Percentiles rank a stretch among this genome's conserved stretches.
These are phyloP conservation scores for Fragilariopsis cylindrus DNA, from an alignment of 108 stramenopile species.

Conservation along the genomic window DNA sequence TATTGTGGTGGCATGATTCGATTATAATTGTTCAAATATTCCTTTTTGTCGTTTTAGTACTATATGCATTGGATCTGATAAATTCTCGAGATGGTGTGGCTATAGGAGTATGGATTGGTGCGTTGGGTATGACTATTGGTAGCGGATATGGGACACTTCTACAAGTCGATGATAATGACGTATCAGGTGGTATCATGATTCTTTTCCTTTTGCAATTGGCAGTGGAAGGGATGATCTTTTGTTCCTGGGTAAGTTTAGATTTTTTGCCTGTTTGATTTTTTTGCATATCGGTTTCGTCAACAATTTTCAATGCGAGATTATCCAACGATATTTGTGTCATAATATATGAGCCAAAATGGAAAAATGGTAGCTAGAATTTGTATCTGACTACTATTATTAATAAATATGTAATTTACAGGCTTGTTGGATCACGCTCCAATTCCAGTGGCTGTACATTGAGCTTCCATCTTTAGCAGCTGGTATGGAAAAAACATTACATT, in stretches of 20 bases:
- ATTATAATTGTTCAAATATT: constrained; percentile 46
- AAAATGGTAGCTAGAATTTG: background rate
- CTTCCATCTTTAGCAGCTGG: constrained; percentile 38
- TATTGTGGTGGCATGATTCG: constrained; percentile 57
- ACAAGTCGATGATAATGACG: constrained; percentile 32
- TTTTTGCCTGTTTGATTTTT: background rate
- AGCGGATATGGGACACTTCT: constrained; percentile 44
- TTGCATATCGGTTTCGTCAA: background rate
- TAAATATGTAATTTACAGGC: constrained; percentile 26
- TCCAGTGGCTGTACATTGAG: constrained; percentile 51
- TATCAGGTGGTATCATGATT: constrained; percentile 23
- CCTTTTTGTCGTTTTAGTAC: constrained; percentile 36
- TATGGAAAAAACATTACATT: constrained; percentile 59
- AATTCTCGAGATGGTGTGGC: constrained; percentile 51
- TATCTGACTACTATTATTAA: no score
- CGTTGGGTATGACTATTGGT: constrained; percentile 41
- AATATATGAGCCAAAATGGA: background rate
- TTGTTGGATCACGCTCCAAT: constrained; percentile 61
- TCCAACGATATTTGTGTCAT: background rate
- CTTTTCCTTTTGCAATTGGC: constrained; percentile 25
- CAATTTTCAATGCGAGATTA: background rate
- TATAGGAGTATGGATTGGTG: constrained; percentile 51
- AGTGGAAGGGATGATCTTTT: constrained; percentile 31
- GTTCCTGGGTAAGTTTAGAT: constrained; percentile 30
- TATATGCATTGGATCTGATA: constrained; percentile 68